phyloP scores from a whole-genome alignment of 1,284 basidiomycete species.

The Sporisorium iseilematis-ciliati region DNA sequence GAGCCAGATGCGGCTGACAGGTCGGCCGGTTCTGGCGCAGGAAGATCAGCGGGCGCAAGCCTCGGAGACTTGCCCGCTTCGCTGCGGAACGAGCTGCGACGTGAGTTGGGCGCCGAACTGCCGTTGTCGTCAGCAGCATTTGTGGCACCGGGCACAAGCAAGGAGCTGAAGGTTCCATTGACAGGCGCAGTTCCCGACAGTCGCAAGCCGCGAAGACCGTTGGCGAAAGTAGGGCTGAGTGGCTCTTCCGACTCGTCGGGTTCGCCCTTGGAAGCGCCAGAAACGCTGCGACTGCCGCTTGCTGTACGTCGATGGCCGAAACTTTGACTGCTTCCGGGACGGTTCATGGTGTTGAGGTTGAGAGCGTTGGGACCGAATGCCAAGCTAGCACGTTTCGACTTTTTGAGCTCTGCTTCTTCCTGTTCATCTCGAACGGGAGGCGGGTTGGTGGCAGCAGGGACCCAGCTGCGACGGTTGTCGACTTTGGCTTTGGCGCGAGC shows the following conservation, averaged over 20 bases:
- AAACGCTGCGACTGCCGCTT: conserved; percentile 49
- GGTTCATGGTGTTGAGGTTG: conserved; percentile 19
- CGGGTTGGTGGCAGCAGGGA: conserved; percentile 31
- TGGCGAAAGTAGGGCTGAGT: conserved; percentile 45
- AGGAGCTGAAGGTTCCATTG: conserved; percentile 26
- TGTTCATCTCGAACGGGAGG: conserved; percentile 41
- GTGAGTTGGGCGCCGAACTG: conserved; percentile 42
- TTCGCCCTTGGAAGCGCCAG: conserved; percentile 37
- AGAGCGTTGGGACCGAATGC: conserved; percentile 59
- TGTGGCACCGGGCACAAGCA: conserved; percentile 24
- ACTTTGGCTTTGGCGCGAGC: conserved; percentile 53
- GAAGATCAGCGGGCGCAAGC: conserved; percentile 17
- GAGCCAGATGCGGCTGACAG: conserved; percentile 14
- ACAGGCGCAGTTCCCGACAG: conserved; percentile 40
- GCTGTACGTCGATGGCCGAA: conserved; percentile 44
- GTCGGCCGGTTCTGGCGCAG: conserved; percentile 17
- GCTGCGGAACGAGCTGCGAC: conserved; percentile 51
- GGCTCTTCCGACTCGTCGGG: conserved; percentile 42
- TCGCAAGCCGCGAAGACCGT: conserved; percentile 44
- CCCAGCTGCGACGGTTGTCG: conserved; percentile 53
- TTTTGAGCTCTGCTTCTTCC: conserved; percentile 52
- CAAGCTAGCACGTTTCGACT: conserved; percentile 59
- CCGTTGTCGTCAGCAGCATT: conserved; percentile 21
- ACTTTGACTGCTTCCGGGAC: conserved; percentile 20
- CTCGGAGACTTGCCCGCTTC: conserved; percentile 34